Evolutionary conservation across 1,284 basidiomycete species (phyloP), one percentile per base, ranked within the genome.

Genomic region (Erythrobasidium hasegawianum): DNA sequence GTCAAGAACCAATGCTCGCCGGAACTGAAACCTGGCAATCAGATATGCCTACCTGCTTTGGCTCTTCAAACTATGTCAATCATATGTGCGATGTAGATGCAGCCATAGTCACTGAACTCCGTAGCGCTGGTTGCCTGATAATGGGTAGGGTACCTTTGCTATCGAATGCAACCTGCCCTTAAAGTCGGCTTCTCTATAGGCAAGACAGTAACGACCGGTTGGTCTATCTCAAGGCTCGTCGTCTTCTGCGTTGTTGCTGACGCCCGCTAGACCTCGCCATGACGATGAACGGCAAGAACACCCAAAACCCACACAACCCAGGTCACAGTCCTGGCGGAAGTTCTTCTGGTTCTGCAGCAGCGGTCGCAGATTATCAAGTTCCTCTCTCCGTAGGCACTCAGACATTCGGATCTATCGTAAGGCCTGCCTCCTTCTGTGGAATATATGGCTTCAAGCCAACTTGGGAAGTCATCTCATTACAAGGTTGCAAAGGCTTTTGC

Each of bases 361-460:
- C 71, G 9, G 73, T 75, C 4, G 65, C 70, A 20, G 73, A 75
- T 58, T 73, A 59, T 47, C 74, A 75, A 59, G 18, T 45, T 38
- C 57, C 56, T 24, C 67, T 57, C 9, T 29, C 61, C 16, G 13
- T 39, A 20, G 57, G 66, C 27, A 60, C 92, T 0, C 95, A 98
- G 75, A 97, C 95, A 0, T 95, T 95, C 8, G 96, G 95, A 0
- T 97, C 93, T 5, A 86, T 89, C 3, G 84, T 94, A 38, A 80
- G 97, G 1, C 96, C 95, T 0, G 94, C 94, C 0, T 87, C 91
- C 0, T 97, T 96, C 75, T 97, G 92, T 73, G 92, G 94, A 1
- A 81, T 97, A 0, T 86, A 88, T 2, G 95, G 94, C 0, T 79
- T 97, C 57, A 98, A 97, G 75, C 94, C 95, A 0, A 94, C 91